These are phyloP conservation scores for Hemileccinum impolitum DNA, from an alignment of 768 basidiomycete species.

Conservation along the genomic window DNA sequence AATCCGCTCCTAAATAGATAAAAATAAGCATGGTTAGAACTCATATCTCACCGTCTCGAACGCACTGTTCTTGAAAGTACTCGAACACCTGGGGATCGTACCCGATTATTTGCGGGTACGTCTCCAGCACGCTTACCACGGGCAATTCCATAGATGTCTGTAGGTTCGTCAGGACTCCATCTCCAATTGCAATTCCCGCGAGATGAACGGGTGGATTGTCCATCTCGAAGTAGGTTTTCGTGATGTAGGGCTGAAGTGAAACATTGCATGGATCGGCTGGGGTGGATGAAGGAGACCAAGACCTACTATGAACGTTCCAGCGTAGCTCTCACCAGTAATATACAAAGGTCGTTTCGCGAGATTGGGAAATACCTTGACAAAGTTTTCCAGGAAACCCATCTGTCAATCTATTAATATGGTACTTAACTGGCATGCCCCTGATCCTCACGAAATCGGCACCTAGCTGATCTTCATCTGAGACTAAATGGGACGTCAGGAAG, in stretches of 20 bases:
- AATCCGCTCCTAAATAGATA: conserved; percentile 43
- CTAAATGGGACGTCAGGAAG: neutral
- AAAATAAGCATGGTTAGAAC: neutral
- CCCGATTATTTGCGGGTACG: conserved; percentile 71
- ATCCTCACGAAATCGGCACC: neutral
- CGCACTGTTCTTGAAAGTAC: conserved; percentile 62
- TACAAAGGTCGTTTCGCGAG: conserved; percentile 62
- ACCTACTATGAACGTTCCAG: conserved; percentile 64
- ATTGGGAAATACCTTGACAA: conserved; percentile 71
- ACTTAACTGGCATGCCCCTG: neutral
- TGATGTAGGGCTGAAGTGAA: conserved; percentile 63
- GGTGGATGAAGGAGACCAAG: neutral
- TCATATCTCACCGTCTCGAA: neutral
- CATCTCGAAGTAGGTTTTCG: conserved; percentile 63
- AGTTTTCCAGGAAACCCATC: conserved; percentile 68
- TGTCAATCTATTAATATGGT: conserved; percentile 21
- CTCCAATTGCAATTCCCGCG: conserved; percentile 64
- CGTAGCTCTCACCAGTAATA: conserved; percentile 74
- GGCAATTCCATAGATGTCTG: conserved; percentile 52
- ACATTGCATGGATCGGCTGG: neutral
- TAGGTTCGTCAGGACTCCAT: conserved; percentile 52
- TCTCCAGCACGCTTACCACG: conserved; percentile 57
- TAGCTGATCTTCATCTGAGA: neutral
- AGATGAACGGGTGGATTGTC: conserved; percentile 65
- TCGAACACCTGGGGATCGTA: conserved; percentile 66